Evolutionary conservation across 768 basidiomycete species (phyloP).

Genomic region (Suillus subalutaceus): DNA sequence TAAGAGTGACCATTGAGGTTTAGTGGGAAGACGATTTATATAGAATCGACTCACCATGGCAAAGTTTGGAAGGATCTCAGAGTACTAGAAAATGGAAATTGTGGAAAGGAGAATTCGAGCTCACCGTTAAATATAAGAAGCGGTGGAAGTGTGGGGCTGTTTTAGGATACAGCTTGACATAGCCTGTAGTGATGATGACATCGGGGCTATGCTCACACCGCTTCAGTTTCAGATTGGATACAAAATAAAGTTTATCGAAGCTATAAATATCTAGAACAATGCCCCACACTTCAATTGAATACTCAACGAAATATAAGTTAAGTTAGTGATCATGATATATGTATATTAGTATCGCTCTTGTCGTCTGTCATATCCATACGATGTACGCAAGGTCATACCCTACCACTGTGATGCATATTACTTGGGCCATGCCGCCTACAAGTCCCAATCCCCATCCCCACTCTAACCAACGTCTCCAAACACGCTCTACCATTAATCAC

Average conservation of each 20-base stretch:
- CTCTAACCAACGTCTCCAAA: slow-evolving; percentile 88
- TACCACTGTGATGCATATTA: neutral
- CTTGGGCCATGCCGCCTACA: slow-evolving; percentile 14
- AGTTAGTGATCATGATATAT: neutral
- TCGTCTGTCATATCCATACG: neutral
- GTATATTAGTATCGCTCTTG: neutral
- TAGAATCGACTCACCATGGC: neutral
- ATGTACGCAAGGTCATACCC: neutral
- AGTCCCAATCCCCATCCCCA: slow-evolving; percentile 83
- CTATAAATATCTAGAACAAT: neutral
- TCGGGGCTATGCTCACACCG: neutral
- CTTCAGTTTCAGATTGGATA: too few species aligned
- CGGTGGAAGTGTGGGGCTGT: neutral
- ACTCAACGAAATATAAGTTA: neutral
- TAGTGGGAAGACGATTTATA: neutral
- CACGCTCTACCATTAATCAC: slow-evolving; percentile 81
- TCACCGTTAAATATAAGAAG: neutral
- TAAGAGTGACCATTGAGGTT: neutral
- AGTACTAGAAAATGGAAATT: neutral
- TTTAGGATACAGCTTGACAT: neutral
- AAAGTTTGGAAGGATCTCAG: neutral
- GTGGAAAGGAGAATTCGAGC: neutral
- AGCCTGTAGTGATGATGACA: neutral
- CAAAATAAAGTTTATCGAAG: neutral
- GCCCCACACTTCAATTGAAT: neutral